phyloP scores from a whole-genome alignment of 768 basidiomycete species.

The Suillus luteus region DNA sequence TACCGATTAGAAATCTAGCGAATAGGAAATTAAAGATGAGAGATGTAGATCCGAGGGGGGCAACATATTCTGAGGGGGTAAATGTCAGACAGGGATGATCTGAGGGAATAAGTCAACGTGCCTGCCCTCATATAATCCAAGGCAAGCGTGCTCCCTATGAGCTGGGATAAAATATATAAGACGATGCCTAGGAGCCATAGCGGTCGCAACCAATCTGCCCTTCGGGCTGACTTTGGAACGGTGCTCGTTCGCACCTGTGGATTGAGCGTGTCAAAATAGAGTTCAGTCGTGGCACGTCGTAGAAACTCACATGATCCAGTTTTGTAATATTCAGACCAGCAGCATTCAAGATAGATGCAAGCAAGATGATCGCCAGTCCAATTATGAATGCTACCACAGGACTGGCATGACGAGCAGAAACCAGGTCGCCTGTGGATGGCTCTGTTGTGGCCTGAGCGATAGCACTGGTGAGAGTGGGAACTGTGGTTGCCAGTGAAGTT shows the following conservation, averaged over 20 bases:
- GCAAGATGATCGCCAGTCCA: slow-evolving; percentile 80
- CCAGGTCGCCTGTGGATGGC: slow-evolving; percentile 21
- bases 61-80: slow-evolving; percentile 77
- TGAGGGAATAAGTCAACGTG: slow-evolving; percentile 27
- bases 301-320: slow-evolving; percentile 75
- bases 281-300: background rate
- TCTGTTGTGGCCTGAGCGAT: slow-evolving; percentile 20
- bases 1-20: slow-evolving; percentile 85
- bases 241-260: slow-evolving; percentile 67
- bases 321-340: slow-evolving; percentile 95
- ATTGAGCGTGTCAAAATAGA: slow-evolving; percentile 3
- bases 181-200: slow-evolving; percentile 92
- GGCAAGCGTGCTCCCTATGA: slow-evolving; percentile 86
- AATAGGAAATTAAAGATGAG: slow-evolving; percentile 97
- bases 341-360: slow-evolving; percentile 85
- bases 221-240: slow-evolving; percentile 75
- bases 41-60: slow-evolving; percentile 90
- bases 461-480: slow-evolving; percentile 20
- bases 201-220: slow-evolving; percentile 78
- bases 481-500: slow-evolving; percentile 9
- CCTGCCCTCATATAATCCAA: slow-evolving; percentile 88
- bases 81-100: slow-evolving; percentile 18
- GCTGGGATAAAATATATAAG: slow-evolving; percentile 89
- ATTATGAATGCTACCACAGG: slow-evolving; percentile 78
- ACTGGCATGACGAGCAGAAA: slow-evolving; percentile 44